Evolutionary conservation across 345 rosid genomes (phyloP).

Genomic region (Hirschfeldia incana): DNA sequence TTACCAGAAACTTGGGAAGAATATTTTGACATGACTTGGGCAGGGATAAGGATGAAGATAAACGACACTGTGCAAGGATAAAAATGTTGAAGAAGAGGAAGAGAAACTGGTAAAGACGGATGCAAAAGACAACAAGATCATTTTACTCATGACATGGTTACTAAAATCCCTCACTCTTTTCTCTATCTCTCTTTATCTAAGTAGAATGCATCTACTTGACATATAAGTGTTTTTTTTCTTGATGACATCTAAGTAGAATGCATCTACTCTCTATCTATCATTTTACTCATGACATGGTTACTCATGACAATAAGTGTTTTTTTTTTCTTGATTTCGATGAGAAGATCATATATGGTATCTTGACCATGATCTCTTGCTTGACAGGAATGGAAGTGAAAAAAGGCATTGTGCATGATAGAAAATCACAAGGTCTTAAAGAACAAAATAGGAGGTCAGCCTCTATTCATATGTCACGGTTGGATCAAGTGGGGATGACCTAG

Average conservation of each 20-base stretch:
- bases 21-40: slow-evolving; percentile 41
- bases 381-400: too few relatives aligned
- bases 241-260: not conserved
- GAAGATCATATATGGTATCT: too few relatives aligned
- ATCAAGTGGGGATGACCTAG: too few relatives aligned
- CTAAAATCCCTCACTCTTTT: slow-evolving; percentile 5
- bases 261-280: not conserved
- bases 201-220: slow-evolving; percentile 18
- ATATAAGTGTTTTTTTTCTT: not conserved
- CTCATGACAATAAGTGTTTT: too few relatives aligned
- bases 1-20: slow-evolving; percentile 27
- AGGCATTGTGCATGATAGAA: too few relatives aligned
- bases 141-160: slow-evolving; percentile 20
- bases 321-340: too few relatives aligned
- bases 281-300: too few relatives aligned
- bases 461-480: too few relatives aligned
- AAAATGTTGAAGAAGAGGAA: slow-evolving; percentile 36
- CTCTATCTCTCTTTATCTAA: not conserved
- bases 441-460: too few relatives aligned
- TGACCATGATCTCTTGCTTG: too few relatives aligned
- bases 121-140: slow-evolving; percentile 27
- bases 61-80: slow-evolving; percentile 45
- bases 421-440: too few relatives aligned
- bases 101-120: slow-evolving; percentile 23
- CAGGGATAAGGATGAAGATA: slow-evolving; percentile 43